Base-by-base conservation (phyloP, 495 filamentous ascomycete genomes). In the Cercophora scortea region DNA sequence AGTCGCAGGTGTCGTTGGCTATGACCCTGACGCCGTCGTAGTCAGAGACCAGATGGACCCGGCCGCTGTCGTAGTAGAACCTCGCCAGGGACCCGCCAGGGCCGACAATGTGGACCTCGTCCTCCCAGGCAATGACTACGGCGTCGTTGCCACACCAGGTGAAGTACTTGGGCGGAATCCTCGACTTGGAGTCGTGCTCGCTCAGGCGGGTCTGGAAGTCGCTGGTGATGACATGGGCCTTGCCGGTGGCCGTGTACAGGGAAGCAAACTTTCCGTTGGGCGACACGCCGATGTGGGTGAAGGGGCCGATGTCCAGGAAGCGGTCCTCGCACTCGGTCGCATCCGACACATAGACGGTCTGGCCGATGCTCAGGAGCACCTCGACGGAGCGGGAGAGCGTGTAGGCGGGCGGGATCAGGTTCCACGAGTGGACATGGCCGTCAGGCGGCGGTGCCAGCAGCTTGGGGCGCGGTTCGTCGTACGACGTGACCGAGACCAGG, bases 121-220 rank as follows among this genome's bases (percentile, higher is more conserved):
- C 93, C 59, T 96, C 93, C 93, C 93, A 98, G 12, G 89, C 90
- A 53, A 97, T 81, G 43, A 95, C 83, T 8, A 96, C 89, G 7
- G 90, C 88, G 69, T 96, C 89, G 53, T 96, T 94, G 13, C 93
- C 92, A 68, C 93, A 97, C 93, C 93, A 98, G 55, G 90, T 83
- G 47, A 98, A 77, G 50, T 91, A 85, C 61, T 89, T 89, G 1
- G 93, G 94, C 1, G 83, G 74, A n/a, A 87, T 92, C 58, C 83
- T 88, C 19, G 86, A 88, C 52, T 81, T 83, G 0, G 90, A 90
- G 65, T 96, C 87, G 64, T 96, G 90, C 64, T 98, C 92, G 64
- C 88, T 91, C 53, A 95, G 73, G 52, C 91, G 86, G 56, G 83
- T 87, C 64, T 95, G 88, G 67, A 96, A 97, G 63, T 97, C 92